These are phyloP conservation scores for Penicillium sp. DNA, from an alignment of 2,329 filamentous ascomycete genomes.

Conservation along the genomic window DNA sequence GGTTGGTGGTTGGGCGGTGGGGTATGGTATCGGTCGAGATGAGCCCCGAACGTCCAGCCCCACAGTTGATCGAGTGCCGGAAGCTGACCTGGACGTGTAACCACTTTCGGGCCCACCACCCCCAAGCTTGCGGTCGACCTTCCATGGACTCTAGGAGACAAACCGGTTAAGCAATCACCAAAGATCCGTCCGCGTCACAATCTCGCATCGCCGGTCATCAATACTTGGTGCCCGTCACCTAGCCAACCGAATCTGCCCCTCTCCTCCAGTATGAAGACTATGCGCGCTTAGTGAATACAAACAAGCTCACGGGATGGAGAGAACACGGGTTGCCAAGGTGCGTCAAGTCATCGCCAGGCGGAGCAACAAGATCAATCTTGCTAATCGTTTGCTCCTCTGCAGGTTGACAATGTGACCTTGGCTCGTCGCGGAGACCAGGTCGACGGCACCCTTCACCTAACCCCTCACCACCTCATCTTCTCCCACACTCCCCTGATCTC, in stretches of 20 bases:
- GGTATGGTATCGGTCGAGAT: slow-evolving; percentile 6
- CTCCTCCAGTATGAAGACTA: slow-evolving; percentile 34
- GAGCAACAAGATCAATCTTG: background rate
- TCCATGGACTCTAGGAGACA: background rate
- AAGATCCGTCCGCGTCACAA: background rate
- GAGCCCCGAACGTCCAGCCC: slow-evolving; percentile 7
- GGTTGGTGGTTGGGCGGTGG: background rate
- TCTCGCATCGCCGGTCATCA: background rate
- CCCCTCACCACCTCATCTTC: slow-evolving; percentile 66
- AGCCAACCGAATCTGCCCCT: slow-evolving; percentile 7
- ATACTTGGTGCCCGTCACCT: background rate
- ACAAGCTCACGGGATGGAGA: slow-evolving; percentile 42
- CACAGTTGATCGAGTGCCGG: slow-evolving; percentile 6
- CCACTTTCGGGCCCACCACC: slow-evolving; percentile 4
- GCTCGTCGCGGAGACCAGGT: slow-evolving; percentile 58
- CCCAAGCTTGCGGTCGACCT: background rate
- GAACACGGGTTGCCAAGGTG: slow-evolving; percentile 49
- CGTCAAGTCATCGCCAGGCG: slow-evolving; percentile 5
- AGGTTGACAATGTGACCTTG: slow-evolving; percentile 61
- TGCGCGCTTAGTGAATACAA: slow-evolving; percentile 33
- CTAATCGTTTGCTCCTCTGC: slow-evolving; percentile 1
- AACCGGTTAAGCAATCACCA: background rate
- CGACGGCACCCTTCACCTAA: slow-evolving; percentile 63
- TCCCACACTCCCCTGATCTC: slow-evolving; percentile 53
- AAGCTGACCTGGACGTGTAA: slow-evolving; percentile 13